phyloP scores from a whole-genome alignment of 148 eudicot genomes.

The Polygonum aviculare region DNA sequence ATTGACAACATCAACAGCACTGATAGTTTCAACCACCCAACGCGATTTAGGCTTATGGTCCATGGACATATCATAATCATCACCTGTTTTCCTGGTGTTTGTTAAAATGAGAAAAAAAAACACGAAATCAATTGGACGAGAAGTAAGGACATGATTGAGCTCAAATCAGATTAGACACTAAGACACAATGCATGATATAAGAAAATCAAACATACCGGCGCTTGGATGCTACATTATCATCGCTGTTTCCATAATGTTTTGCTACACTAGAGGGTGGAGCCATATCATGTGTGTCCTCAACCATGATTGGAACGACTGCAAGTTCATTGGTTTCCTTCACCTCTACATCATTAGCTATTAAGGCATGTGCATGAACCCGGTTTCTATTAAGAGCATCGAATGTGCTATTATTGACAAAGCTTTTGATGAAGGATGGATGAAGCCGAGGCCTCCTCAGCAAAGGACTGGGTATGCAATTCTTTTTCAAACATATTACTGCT shows the following conservation, averaged over 20 bases:
- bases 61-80: slow-evolving; percentile 22
- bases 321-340: slow-evolving; percentile 24
- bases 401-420: slow-evolving; percentile 96
- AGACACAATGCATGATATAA: not conserved
- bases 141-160: not conserved
- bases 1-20: slow-evolving; percentile 71
- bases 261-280: slow-evolving; percentile 24
- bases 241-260: slow-evolving; percentile 25
- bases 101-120: slow-evolving; percentile 13
- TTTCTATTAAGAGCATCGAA: slow-evolving; percentile 89
- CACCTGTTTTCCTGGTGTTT: slow-evolving; percentile 50
- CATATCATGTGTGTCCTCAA: slow-evolving; percentile 15
- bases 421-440: slow-evolving; percentile 99
- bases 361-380: slow-evolving; percentile 46
- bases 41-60: slow-evolving; percentile 42
- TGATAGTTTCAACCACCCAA: slow-evolving; percentile 58
- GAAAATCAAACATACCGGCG: slow-evolving; percentile 42
- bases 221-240: slow-evolving; percentile 34
- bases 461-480: slow-evolving; percentile 68
- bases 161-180: not conserved
- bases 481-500: not conserved
- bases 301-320: slow-evolving; percentile 18
- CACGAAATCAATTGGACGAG: not conserved
- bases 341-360: slow-evolving; percentile 22
- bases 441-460: slow-evolving; percentile 78